phyloP scores from a whole-genome alignment of 768 basidiomycete species.

The Psilocybe subaeruginosa region DNA sequence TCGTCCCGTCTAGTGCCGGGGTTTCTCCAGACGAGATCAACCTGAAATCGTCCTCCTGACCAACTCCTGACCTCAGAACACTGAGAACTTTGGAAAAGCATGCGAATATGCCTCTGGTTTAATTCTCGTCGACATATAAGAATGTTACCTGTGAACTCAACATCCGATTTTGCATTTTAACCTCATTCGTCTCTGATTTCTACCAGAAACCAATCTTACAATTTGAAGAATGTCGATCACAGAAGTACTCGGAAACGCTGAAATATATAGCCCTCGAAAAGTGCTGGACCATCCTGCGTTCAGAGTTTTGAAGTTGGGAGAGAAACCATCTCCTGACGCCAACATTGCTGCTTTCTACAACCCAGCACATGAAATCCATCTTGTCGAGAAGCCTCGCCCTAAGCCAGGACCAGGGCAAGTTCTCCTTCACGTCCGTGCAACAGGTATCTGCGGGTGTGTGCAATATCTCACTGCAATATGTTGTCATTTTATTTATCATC shows the following conservation, averaged over 20 bases:
- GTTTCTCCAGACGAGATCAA: not conserved
- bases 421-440: constrained; percentile 65
- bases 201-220: not conserved
- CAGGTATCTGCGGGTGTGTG: constrained; percentile 69
- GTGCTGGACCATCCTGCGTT: constrained; percentile 59
- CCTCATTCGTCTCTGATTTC: not conserved
- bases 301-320: constrained; percentile 51
- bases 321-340: constrained; percentile 47
- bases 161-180: not conserved
- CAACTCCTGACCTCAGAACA: constrained; percentile 2
- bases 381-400: constrained; percentile 65
- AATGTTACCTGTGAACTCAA: not conserved
- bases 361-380: constrained; percentile 62
- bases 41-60: constrained; percentile 12
- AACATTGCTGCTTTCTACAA: constrained; percentile 72
- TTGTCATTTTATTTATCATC: not conserved
- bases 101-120: not conserved
- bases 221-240: constrained; percentile 28
- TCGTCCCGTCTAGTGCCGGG: not conserved
- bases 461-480: not conserved
- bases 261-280: constrained; percentile 57
- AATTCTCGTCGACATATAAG: not conserved
- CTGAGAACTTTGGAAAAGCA: not conserved
- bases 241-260: constrained; percentile 37
- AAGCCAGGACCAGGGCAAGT: constrained; percentile 69